phyloP scores from a whole-genome alignment of 2,329 filamentous ascomycete species.

The Scedosporium aurantiacum region DNA sequence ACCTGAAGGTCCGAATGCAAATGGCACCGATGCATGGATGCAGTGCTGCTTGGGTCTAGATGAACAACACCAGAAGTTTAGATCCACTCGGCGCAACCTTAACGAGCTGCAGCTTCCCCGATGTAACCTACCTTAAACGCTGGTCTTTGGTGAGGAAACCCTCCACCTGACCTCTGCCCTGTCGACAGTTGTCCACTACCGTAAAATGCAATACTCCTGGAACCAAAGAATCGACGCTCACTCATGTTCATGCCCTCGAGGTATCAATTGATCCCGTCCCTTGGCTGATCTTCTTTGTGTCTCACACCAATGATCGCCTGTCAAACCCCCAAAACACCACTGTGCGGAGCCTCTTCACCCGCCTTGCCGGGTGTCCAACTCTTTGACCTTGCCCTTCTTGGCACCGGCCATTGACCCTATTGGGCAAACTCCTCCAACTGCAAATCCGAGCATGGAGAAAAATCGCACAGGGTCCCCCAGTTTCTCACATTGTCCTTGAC shows the following conservation, averaged over 20 bases:
- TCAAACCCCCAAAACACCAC: neutral
- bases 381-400: neutral
- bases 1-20: too few species aligned
- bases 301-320: neutral
- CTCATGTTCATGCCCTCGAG: neutral
- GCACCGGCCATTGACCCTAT: neutral
- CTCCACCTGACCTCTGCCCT: too few species aligned
- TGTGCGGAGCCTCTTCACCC: slow-evolving; percentile 1
- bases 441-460: neutral
- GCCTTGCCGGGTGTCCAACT: slow-evolving; percentile 3
- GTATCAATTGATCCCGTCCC: neutral
- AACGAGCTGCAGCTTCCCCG: too few species aligned
- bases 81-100: too few species aligned
- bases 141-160: too few species aligned
- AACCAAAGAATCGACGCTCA: neutral
- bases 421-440: neutral
- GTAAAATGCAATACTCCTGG: neutral
- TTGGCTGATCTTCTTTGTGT: neutral
- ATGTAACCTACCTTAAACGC: too few species aligned
- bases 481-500: neutral
- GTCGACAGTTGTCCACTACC: too few species aligned
- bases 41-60: too few species aligned
- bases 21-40: too few species aligned
- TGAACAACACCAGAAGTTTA: too few species aligned
- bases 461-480: neutral